Conservation (phyloP, 1,284 basidiomycete genomes). For the Uromyces viciae-fabae region DNA sequence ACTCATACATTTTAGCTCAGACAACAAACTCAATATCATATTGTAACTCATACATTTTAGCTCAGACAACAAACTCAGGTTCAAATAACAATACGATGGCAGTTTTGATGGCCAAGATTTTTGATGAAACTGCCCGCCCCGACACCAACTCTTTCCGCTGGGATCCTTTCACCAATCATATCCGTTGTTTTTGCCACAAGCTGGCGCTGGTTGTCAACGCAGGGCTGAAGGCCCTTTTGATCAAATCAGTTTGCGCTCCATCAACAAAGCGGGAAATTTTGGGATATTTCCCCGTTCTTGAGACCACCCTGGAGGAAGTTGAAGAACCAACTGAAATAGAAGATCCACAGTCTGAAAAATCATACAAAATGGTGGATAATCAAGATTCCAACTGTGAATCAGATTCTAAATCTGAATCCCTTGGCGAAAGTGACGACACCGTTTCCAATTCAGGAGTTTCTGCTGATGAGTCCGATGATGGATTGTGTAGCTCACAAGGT, state of each 20-base stretch:
- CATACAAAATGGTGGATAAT: too few species aligned
- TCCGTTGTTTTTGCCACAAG: slow-evolving; percentile 9
- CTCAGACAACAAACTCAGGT: background rate
- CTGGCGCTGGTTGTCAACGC: background rate
- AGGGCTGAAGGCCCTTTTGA: background rate
- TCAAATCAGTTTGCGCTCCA: background rate
- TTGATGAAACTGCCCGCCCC: background rate
- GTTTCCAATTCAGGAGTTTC: too few species aligned
- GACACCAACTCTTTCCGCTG: background rate
- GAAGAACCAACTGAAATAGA: too few species aligned
- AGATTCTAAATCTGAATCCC: too few species aligned
- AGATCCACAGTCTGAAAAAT: too few species aligned
- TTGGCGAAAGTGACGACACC: too few species aligned
- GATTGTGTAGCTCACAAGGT: too few species aligned
- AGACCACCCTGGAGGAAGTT: background rate
- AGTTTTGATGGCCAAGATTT: background rate
- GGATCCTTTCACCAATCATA: background rate
- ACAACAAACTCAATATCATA: background rate
- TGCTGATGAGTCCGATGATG: too few species aligned
- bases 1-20: background rate
- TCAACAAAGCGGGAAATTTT: background rate
- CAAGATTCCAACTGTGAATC: too few species aligned
- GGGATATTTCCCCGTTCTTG: background rate
- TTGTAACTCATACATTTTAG: background rate
- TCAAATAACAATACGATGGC: slow-evolving; percentile 5